Base-by-base conservation (phyloP, 768 basidiomycete species). In the Tylopilus intermedius region DNA sequence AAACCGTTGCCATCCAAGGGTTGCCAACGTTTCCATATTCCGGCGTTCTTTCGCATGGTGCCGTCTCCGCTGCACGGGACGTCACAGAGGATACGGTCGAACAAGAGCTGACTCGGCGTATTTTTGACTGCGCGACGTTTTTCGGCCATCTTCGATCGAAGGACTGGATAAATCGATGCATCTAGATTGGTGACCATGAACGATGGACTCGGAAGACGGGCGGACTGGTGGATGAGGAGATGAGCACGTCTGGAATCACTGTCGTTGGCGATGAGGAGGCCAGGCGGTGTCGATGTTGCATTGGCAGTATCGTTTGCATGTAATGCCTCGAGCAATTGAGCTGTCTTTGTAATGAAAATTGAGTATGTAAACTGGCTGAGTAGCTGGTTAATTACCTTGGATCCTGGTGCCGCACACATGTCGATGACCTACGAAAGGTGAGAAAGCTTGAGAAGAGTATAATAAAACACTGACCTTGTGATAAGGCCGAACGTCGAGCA, bases 31-130 rank as follows among this genome's bases (percentile, higher is more conserved):
- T 87, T 89, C 96, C 96, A 99, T 38, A 99, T 96, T 1, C 85
- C 89, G 13, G 89, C 67, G 66, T 99, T 99, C 76, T 99, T 99
- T 56, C 96, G 74, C 51, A 97, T 69, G 0, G 96, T 99, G 0
- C 95, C 96, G 67, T 99, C 96, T 4, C 96, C 96, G 61, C 90
- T 94, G 66, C 96, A 99, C 8, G 96, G 96, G 8, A 99, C 96
- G 67, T 98, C 96, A 46, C 93, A 94, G 32, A 99, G 71, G 53
- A 99, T 95, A 30, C 95, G 77, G 67, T 98, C 95, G 62, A 96
- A 99, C 52, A 85, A 69, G 47, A 99, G 73, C 29, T 79, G 76
- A 43, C 74, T 72, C 21, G 76, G 64, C 24, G 68, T 71, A 30
- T 72, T 71, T 47, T 72, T 68, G 47, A 59, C 62, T 41, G 71